Percentiles rank a stretch among this genome's conserved stretches.
phyloP scores from a whole-genome alignment of 2,329 filamentous ascomycete species.

The Neurospora sp. region DNA sequence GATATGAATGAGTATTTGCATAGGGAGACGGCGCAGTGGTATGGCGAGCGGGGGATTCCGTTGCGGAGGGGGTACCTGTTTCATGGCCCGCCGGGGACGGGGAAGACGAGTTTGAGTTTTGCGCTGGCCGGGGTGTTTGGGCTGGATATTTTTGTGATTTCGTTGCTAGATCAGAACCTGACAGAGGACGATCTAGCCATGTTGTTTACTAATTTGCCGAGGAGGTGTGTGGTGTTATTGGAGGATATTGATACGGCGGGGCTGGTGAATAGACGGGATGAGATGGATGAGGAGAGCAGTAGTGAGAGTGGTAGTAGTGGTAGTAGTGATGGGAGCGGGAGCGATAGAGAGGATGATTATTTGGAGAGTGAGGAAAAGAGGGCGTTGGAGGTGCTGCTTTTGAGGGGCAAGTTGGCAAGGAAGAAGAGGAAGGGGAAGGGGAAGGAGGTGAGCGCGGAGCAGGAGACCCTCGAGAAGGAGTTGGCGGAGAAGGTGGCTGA shows the following conservation, averaged over 20 bases:
- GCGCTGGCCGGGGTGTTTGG: conserved; percentile 56
- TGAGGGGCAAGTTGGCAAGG: background rate
- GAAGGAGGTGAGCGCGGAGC: background rate
- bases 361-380: background rate
- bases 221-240: conserved; percentile 54
- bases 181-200: conserved; percentile 50
- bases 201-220: conserved; percentile 51
- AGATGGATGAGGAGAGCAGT: background rate
- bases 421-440: background rate
- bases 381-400: background rate
- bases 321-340: background rate
- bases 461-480: background rate
- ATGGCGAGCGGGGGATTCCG: conserved; percentile 64
- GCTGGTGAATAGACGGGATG: conserved; percentile 21
- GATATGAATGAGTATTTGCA: conserved; percentile 75
- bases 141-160: conserved; percentile 56
- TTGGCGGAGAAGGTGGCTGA: background rate
- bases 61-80: conserved; percentile 71
- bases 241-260: conserved; percentile 63
- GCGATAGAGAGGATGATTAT: background rate
- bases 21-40: conserved; percentile 60
- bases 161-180: conserved; percentile 46
- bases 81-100: conserved; percentile 64
- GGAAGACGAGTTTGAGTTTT: conserved; percentile 60
- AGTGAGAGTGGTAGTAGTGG: background rate